A percentile compares a stretch with the other conserved stretches of the same genome.
These are phyloP conservation scores for Daldinia grandis DNA, from an alignment of 495 filamentous ascomycete species.

Conservation along the genomic window DNA sequence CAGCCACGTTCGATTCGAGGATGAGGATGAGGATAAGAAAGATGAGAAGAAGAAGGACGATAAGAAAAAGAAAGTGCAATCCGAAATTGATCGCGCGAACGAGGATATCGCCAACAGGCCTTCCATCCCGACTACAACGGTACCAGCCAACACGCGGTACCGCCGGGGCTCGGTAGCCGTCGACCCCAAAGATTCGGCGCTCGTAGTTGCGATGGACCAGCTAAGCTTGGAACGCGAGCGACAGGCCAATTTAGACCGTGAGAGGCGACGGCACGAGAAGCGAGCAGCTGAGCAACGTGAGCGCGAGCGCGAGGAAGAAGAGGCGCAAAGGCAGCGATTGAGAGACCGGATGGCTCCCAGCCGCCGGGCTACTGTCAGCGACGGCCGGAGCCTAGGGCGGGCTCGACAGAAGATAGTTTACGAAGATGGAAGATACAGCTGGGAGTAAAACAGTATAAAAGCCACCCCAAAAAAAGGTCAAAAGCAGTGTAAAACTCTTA, in stretches of 20 bases:
- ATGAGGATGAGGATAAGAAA: slow-evolving; percentile 44
- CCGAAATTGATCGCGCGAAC: slow-evolving; percentile 50
- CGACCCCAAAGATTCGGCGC: slow-evolving; percentile 11
- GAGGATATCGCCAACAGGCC: slow-evolving; percentile 44
- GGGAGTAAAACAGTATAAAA: slow-evolving; percentile 19
- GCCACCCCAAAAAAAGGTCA: slow-evolving; percentile 20
- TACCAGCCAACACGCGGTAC: slow-evolving; percentile 25
- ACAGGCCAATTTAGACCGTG: slow-evolving; percentile 26
- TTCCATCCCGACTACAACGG: slow-evolving; percentile 19
- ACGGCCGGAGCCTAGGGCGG: slow-evolving; percentile 3
- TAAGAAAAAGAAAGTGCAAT: slow-evolving; percentile 47
- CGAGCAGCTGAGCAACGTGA: slow-evolving; percentile 15
- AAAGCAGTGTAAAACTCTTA: slow-evolving; percentile 6
- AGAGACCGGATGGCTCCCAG: slow-evolving; percentile 35
- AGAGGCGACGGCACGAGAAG: slow-evolving; percentile 30
- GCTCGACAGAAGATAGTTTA: slow-evolving; percentile 16
- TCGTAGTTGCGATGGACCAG: slow-evolving; percentile 35
- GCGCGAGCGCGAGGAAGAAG: slow-evolving; percentile 38
- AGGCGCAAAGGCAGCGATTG: slow-evolving; percentile 39
- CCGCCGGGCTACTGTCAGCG: slow-evolving; percentile 17
- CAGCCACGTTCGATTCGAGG: slow-evolving; percentile 38
- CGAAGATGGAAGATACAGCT: slow-evolving; percentile 25
- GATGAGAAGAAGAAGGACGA: slow-evolving; percentile 47
- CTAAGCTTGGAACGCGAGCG: slow-evolving; percentile 25
- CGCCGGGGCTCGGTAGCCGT: slow-evolving; percentile 44